phyloP scores from a whole-genome alignment of 306 rosid species.

The Fragaria vesca region DNA sequence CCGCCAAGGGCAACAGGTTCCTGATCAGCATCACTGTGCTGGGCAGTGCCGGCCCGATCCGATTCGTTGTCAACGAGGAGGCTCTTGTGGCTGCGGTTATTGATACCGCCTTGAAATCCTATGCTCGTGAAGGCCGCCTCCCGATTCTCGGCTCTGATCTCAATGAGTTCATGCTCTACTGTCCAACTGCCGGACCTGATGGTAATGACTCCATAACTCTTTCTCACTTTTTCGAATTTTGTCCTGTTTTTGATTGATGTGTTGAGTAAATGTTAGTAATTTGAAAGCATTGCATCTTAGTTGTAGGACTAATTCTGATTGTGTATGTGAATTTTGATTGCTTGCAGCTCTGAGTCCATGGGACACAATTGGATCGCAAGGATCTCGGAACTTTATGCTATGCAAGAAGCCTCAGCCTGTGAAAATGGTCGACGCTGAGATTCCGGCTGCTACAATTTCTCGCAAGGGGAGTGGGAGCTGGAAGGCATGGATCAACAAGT shows the following conservation, averaged over 20 bases:
- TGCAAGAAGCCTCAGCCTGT: constrained; percentile 71
- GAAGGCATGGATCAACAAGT: constrained; percentile 89
- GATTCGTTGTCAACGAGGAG: constrained; percentile 74
- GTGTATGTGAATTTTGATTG: background rate
- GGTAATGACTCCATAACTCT: constrained; percentile 36
- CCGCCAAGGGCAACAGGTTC: constrained; percentile 53
- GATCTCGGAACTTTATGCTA: constrained; percentile 77
- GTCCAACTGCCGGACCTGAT: constrained; percentile 64
- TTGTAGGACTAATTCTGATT: background rate
- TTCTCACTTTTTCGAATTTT: background rate
- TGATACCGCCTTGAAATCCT: constrained; percentile 74
- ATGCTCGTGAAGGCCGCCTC: constrained; percentile 95
- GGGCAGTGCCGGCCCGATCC: constrained; percentile 95
- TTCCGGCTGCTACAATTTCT: constrained; percentile 12
- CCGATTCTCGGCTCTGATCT: constrained; percentile 67
- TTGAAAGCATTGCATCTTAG: too few species aligned
- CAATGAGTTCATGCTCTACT: constrained; percentile 59
- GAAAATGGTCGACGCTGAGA: constrained; percentile 24
- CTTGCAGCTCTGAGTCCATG: constrained; percentile 75
- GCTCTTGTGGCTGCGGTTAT: constrained; percentile 69
- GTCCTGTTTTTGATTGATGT: too few species aligned
- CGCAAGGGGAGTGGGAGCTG: constrained; percentile 65
- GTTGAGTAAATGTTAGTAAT: too few species aligned
- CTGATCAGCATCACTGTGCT: constrained; percentile 77
- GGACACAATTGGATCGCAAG: constrained; percentile 76